These are phyloP conservation scores for Cutaneotrichosporon cyanovorans DNA, from an alignment of 1,284 basidiomycete species.

Conservation along the genomic window DNA sequence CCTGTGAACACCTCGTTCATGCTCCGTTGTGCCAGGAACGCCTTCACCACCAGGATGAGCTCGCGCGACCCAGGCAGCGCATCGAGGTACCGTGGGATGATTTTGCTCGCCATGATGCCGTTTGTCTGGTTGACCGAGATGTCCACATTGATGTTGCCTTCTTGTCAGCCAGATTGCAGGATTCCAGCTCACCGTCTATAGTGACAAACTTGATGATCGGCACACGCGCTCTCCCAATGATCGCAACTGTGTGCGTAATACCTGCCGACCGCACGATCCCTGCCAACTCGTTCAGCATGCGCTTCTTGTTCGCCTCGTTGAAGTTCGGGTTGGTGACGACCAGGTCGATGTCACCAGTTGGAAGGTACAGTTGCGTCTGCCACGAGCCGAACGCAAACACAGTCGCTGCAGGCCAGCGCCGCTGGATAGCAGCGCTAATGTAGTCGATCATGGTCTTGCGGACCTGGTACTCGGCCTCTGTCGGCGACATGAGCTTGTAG, in stretches of 20 bases:
- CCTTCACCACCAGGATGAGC: slow-evolving; percentile 66
- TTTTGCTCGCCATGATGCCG: slow-evolving; percentile 70
- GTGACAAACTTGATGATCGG: slow-evolving; percentile 92
- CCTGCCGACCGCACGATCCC: slow-evolving; percentile 48
- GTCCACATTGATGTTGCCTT: slow-evolving; percentile 76
- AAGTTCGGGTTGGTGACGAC: slow-evolving; percentile 48
- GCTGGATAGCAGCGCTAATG: slow-evolving; percentile 61
- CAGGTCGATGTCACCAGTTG: slow-evolving; percentile 63
- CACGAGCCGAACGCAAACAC: slow-evolving; percentile 88
- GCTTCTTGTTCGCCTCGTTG: slow-evolving; percentile 38
- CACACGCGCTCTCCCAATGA: slow-evolving; percentile 84
- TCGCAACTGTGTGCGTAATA: slow-evolving; percentile 56
- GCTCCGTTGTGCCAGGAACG: slow-evolving; percentile 76
- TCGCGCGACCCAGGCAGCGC: slow-evolving; percentile 68
- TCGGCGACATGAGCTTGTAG: slow-evolving; percentile 79
- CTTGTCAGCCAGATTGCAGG: not conserved
- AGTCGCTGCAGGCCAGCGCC: slow-evolving; percentile 67
- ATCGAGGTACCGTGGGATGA: slow-evolving; percentile 71
- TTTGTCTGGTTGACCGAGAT: slow-evolving; percentile 84
- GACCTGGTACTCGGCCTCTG: slow-evolving; percentile 72
- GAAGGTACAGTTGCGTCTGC: slow-evolving; percentile 89
- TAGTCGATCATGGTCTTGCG: slow-evolving; percentile 67
- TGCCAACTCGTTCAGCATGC: slow-evolving; percentile 45
- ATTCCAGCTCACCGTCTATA: slow-evolving; percentile 48
- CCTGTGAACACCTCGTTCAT: slow-evolving; percentile 98